Percentiles rank a stretch among this genome's conserved stretches.
Evolutionary conservation across 2,329 filamentous ascomycete species (phyloP).

Genomic region (Xenoacremonium recifei): DNA sequence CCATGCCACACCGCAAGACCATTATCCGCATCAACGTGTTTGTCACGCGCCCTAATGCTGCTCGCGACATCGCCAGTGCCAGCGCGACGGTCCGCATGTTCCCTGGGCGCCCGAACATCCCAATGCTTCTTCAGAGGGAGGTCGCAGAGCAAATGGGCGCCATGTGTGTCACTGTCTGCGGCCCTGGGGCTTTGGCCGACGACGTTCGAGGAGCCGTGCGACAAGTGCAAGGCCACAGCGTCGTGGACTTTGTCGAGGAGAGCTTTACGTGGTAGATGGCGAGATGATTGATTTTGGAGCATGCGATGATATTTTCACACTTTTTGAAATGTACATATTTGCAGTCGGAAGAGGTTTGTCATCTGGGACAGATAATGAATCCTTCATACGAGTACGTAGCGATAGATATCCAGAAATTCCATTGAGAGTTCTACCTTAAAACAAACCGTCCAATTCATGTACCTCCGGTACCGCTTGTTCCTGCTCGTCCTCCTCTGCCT

Average conservation of each 20-base stretch:
- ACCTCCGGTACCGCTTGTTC: too few species aligned
- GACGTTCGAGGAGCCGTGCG: constrained; percentile 71
- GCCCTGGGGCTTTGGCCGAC: constrained; percentile 71
- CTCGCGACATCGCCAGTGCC: constrained; percentile 75
- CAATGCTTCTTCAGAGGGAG: constrained; percentile 77
- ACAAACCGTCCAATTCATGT: too few species aligned
- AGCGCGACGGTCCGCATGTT: constrained; percentile 87
- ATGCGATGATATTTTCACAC: too few species aligned
- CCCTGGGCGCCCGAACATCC: constrained; percentile 81
- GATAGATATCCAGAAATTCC: too few species aligned
- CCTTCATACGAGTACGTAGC: too few species aligned
- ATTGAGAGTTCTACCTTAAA: too few species aligned
- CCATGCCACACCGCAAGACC: constrained; percentile 77
- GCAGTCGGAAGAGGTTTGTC: too few species aligned
- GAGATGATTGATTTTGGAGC: too few species aligned
- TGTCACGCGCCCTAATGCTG: constrained; percentile 81
- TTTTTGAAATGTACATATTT: too few species aligned
- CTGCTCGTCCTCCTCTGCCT: too few species aligned
- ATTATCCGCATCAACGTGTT: constrained; percentile 86
- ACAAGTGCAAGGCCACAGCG: constrained; percentile 58
- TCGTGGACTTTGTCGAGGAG: constrained; percentile 76
- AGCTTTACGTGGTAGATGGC: constrained; percentile 68
- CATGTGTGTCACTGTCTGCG: constrained; percentile 83
- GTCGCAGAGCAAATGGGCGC: constrained; percentile 79
- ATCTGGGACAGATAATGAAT: too few species aligned